Evolutionary conservation across 140 eudicot species (phyloP), one percentile per base, ranked within the genome.

Genomic region (Oenanthe javanica): DNA sequence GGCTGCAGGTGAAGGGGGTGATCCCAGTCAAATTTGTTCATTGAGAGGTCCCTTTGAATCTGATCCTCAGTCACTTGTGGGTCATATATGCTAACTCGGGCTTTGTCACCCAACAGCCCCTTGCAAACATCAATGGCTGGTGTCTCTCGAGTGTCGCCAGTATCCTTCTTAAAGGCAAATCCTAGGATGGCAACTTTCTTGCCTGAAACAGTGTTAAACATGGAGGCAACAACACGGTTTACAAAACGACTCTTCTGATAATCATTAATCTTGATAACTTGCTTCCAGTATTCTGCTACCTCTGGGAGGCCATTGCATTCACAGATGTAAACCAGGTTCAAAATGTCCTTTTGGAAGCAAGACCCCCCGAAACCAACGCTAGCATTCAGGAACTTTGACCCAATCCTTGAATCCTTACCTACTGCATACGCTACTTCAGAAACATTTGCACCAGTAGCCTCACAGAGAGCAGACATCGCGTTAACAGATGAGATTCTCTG

Each of bases 1-100:
- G 92, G 92, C 83, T 88, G 92, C 70, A 88, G 92, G 71, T 88
- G 92, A 66, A 88, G 87, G 18, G 92, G 92, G 12, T 88, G 92
- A 63, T 88, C 92, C 92, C 92, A 88, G 71, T 88, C 92, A 54
- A 88, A 88, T 80, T 88, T 88, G 59, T 88, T 88, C 92, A 88
- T 81, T 2, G 92, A 79, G 1, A 88, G 89, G 38, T 88, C 92
- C 79, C 89, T 83, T 49, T 84, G 89, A 74, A 88, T 88, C 72
- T 88, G 92, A 61, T 88, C 92, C 82, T 88, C 92, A 0, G 86
- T 86, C 55, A 88, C 92, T 75, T 88, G 92, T 16, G 92, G 92
- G 42, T 88, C 92, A 36, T 86, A 88, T 21, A 88, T 88, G 92
- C 92, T 88, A 79, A 88, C 36, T 42, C 77, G 77, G 46, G 92